These are phyloP conservation scores for Penicillium aurantiogriseum DNA, from an alignment of 2,329 filamentous ascomycete species.

Conservation along the genomic window DNA sequence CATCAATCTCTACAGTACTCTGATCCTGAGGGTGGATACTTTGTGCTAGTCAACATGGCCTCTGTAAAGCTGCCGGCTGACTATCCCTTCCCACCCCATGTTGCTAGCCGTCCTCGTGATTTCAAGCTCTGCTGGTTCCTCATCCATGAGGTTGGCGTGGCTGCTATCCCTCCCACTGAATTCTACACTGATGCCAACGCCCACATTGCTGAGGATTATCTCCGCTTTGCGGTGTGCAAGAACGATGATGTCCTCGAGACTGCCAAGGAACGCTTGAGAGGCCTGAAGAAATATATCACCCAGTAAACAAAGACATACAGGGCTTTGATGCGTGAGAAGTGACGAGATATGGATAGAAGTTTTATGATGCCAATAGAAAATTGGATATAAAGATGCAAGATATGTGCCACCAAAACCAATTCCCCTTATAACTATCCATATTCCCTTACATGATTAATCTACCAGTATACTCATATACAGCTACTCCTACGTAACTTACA, in stretches of 20 bases:
- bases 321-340: not conserved
- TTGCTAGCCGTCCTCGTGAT: constrained; percentile 80
- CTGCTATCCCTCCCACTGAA: constrained; percentile 93
- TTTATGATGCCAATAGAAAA: not conserved
- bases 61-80: constrained; percentile 79
- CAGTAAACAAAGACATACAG: constrained; percentile 18
- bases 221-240: constrained; percentile 96
- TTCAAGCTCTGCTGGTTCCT: constrained; percentile 96
- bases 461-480: not conserved
- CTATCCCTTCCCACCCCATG: constrained; percentile 87
- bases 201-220: constrained; percentile 84
- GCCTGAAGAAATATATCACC: constrained; percentile 68
- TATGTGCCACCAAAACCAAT: not conserved
- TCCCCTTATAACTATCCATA: not conserved
- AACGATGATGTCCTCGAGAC: constrained; percentile 78
- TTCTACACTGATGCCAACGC: constrained; percentile 88
- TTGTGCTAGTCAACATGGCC: constrained; percentile 89
- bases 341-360: not conserved
- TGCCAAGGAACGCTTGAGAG: constrained; percentile 72
- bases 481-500: not conserved
- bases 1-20: constrained; percentile 57
- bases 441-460: not conserved
- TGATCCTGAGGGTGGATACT: constrained; percentile 94
- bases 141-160: constrained; percentile 93
- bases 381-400: constrained; percentile 1